These are phyloP conservation scores for Friedmanniomyces simplex DNA, from an alignment of 495 filamentous ascomycete species.

Conservation along the genomic window DNA sequence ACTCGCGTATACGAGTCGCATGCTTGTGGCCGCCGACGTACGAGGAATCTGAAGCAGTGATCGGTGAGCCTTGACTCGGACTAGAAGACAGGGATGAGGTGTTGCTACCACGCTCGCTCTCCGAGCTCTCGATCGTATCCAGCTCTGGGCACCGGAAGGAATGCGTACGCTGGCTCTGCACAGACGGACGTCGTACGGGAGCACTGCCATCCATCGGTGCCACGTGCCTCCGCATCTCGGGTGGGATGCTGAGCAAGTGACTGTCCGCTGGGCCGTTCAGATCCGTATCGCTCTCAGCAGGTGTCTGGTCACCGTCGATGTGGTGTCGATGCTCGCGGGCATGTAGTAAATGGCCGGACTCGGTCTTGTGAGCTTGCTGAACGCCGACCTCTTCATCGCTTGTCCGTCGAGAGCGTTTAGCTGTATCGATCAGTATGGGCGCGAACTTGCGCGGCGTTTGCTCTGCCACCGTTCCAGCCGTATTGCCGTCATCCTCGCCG, in stretches of 20 bases:
- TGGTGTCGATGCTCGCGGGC: slow-evolving; percentile 12
- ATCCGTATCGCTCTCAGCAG: neutral
- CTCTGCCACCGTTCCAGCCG: neutral
- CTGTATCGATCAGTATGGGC: slow-evolving; percentile 51
- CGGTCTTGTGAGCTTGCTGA: slow-evolving; percentile 32
- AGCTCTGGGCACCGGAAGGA: slow-evolving; percentile 48
- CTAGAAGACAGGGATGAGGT: slow-evolving; percentile 42
- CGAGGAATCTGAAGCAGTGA: slow-evolving; percentile 23
- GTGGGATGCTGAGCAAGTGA: neutral
- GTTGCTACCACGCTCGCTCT: slow-evolving; percentile 42
- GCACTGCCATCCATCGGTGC: slow-evolving; percentile 14
- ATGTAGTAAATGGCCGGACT: slow-evolving; percentile 23
- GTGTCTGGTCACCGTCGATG: slow-evolving; percentile 4
- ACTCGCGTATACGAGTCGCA: slow-evolving; percentile 42
- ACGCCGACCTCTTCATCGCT: slow-evolving; percentile 23
- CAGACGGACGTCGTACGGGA: neutral
- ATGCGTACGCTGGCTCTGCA: slow-evolving; percentile 36
- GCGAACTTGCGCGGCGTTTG: slow-evolving; percentile 38
- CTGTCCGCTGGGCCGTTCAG: neutral
- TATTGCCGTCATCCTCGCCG: neutral
- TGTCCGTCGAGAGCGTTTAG: slow-evolving; percentile 39
- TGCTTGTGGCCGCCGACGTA: slow-evolving; percentile 26
- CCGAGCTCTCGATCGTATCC: slow-evolving; percentile 45
- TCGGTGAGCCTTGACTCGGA: slow-evolving; percentile 34
- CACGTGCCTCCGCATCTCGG: slow-evolving; percentile 7